Percentiles rank a stretch among this genome's conserved stretches.
These are phyloP conservation scores for Fusarium tuaranense DNA, from an alignment of 2,329 filamentous ascomycete species.

Conservation along the genomic window DNA sequence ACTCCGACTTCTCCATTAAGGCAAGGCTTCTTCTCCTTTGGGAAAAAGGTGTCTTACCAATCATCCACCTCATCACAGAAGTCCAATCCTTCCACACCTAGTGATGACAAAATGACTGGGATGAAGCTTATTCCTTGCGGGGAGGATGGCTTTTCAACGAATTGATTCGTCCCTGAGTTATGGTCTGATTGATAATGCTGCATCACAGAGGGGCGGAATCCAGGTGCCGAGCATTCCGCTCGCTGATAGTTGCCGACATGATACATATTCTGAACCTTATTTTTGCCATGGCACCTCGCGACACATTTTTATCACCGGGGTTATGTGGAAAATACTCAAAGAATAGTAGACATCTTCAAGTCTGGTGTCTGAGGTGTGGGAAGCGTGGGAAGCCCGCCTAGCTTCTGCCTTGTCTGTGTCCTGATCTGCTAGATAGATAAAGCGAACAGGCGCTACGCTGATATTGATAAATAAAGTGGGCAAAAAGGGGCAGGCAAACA, in stretches of 20 bases:
- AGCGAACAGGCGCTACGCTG: no score
- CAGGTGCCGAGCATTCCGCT: background rate
- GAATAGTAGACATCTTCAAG: background rate
- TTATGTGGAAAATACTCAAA: background rate
- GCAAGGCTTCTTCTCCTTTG: background rate
- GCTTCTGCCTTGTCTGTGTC: background rate
- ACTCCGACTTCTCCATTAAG: background rate
- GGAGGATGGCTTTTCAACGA: background rate
- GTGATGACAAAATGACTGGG: background rate
- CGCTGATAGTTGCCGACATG: background rate
- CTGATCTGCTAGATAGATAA: no score
- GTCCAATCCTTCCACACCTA: background rate
- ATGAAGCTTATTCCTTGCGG: background rate
- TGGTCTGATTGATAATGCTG: background rate
- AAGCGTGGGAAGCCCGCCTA: background rate
- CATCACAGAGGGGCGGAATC: background rate
- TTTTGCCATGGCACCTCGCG: background rate
- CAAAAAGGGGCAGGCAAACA: no score
- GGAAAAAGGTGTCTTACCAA: background rate
- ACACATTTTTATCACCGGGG: background rate
- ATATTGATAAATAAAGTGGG: no score
- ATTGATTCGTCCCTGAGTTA: background rate
- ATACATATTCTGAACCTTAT: background rate
- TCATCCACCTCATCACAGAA: background rate
- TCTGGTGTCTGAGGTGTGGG: background rate